Conservation (phyloP, 176 grass and related monocot genomes). For the Cocos nucifera region DNA sequence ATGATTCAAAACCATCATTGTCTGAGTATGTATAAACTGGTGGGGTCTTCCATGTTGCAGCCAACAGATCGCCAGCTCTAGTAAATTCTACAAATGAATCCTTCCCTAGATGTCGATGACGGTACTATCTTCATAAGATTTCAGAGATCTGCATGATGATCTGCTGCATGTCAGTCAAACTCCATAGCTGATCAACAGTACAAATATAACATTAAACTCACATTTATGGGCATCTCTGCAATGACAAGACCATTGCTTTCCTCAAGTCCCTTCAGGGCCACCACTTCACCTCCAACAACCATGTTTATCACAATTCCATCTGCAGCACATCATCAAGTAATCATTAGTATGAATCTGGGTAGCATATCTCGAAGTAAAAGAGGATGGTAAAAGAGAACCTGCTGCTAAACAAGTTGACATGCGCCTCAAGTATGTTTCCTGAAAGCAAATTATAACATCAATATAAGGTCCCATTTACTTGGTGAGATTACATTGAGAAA, state of each 20-base stretch:
- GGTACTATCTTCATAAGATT: slow-evolving; percentile 40
- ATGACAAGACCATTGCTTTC: slow-evolving; percentile 64
- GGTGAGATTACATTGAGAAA: too few relatives aligned
- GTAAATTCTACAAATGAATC: too few relatives aligned
- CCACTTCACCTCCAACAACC: slow-evolving; percentile 92
- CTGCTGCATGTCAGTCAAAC: slow-evolving; percentile 14
- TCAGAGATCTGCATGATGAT: slow-evolving; percentile 59
- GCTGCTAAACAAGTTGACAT: slow-evolving; percentile 78
- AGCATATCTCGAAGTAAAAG: background rate
- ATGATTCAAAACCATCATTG: too few relatives aligned
- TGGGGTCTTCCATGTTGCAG: too few relatives aligned
- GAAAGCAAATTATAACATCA: slow-evolving; percentile 12
- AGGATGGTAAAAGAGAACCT: slow-evolving; percentile 27
- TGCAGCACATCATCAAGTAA: slow-evolving; percentile 24
- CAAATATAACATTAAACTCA: slow-evolving; percentile 19
- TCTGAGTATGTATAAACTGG: too few relatives aligned
- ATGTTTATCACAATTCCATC: slow-evolving; percentile 91
- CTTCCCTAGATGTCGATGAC: too few relatives aligned
- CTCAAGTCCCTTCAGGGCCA: slow-evolving; percentile 62
- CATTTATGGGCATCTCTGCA: slow-evolving; percentile 96
- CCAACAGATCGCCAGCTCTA: too few relatives aligned
- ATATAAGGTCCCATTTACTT: too few relatives aligned
- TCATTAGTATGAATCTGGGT: background rate
- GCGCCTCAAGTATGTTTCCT: slow-evolving; percentile 81
- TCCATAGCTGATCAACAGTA: background rate